Percentiles rank a stretch among this genome's conserved stretches.
Evolutionary conservation across 441 rosid species (phyloP).

Genomic region (Eruca vesicaria): DNA sequence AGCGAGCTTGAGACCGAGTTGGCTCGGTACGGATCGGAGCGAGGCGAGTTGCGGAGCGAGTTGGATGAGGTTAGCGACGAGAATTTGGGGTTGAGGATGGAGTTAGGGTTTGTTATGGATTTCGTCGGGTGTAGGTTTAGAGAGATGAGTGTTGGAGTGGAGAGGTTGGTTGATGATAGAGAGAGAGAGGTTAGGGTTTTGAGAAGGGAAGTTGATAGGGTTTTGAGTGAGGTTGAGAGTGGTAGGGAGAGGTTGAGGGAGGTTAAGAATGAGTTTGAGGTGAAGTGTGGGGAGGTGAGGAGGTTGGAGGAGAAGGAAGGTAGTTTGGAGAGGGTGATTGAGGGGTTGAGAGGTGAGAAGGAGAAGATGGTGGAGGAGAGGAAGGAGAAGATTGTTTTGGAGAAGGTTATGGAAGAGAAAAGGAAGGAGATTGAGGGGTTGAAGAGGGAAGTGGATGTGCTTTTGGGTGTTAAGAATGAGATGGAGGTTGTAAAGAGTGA

Average conservation of each 20-base stretch:
- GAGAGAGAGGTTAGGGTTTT: constrained; percentile 41
- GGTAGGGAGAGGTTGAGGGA: not conserved
- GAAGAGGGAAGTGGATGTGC: constrained; percentile 31
- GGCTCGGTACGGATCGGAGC: constrained; percentile 29
- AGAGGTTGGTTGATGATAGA: constrained; percentile 30
- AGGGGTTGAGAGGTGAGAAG: constrained; percentile 35
- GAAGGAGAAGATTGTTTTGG: constrained; percentile 36
- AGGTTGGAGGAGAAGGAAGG: constrained; percentile 19
- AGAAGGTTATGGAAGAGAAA: constrained; percentile 36
- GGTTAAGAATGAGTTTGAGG: constrained; percentile 19
- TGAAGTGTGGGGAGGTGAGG: constrained; percentile 1
- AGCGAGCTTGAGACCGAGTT: constrained; percentile 44
- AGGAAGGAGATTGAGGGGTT: constrained; percentile 40
- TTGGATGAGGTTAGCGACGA: constrained; percentile 39
- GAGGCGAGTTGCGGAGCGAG: constrained; percentile 37
- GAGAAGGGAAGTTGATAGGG: constrained; percentile 33
- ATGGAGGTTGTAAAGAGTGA: not conserved
- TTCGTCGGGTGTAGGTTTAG: constrained; percentile 44
- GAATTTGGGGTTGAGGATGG: constrained; percentile 45
- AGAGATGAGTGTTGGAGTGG: constrained; percentile 36
- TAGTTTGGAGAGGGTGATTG: constrained; percentile 25
- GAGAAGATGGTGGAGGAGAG: constrained; percentile 38
- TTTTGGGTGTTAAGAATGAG: constrained; percentile 23
- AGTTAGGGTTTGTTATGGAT: constrained; percentile 38
- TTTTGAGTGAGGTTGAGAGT: constrained; percentile 16